Conservation (phyloP, 345 rosid species). For the Linum usitatissimum region DNA sequence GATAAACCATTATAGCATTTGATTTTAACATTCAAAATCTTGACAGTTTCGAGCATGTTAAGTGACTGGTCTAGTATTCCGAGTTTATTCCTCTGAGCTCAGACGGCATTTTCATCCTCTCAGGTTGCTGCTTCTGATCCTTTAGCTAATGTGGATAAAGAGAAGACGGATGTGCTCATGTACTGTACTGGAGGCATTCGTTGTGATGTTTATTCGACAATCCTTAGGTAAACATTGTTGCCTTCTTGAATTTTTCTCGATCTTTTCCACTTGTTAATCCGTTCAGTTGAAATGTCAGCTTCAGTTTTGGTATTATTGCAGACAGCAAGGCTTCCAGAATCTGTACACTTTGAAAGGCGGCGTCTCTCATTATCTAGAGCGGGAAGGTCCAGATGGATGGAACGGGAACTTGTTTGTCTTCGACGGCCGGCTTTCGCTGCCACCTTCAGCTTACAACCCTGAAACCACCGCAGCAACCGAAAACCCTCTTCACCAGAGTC, state of each 20-base stretch:
- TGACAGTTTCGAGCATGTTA: neutral
- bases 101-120: neutral
- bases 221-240: conserved; percentile 50
- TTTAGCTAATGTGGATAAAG: conserved; percentile 57
- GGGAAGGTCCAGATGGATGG: conserved; percentile 63
- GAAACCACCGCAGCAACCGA: conserved; percentile 17
- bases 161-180: conserved; percentile 65
- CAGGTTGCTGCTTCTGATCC: conserved; percentile 63
- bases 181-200: conserved; percentile 96
- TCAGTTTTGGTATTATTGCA: conserved; percentile 25
- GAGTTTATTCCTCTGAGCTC: neutral
- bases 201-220: conserved; percentile 87
- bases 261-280: no score
- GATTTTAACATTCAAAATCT: neutral
- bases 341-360: conserved; percentile 81
- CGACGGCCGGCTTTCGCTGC: conserved; percentile 83
- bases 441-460: conserved; percentile 51
- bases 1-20: neutral
- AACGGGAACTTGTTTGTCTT: conserved; percentile 82
- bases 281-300: neutral
- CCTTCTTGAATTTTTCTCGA: neutral
- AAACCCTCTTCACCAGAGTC: conserved; percentile 14
- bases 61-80: neutral
- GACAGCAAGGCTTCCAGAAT: conserved; percentile 61
- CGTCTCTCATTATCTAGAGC: conserved; percentile 72